A percentile compares a stretch with the other conserved stretches of the same genome.
These are phyloP conservation scores for Leptographium wingfieldii DNA, from an alignment of 2,329 filamentous ascomycete species.

Conservation along the genomic window DNA sequence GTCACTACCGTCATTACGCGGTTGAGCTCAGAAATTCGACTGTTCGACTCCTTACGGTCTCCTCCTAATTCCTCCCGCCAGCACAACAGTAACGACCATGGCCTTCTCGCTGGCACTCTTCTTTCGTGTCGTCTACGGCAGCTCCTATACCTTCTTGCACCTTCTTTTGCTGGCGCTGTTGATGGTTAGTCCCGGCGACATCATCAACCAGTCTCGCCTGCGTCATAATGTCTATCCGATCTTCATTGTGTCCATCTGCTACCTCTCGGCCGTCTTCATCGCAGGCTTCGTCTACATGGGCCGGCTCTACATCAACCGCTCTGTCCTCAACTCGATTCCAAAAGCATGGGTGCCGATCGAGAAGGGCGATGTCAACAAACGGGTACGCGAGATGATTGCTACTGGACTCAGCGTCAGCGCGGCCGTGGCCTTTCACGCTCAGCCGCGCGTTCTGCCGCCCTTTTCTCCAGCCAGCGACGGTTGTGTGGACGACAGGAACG, in stretches of 20 bases:
- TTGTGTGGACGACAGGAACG: background rate
- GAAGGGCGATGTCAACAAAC: conserved; percentile 65
- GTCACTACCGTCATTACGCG: too few relatives aligned
- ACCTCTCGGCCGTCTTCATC: conserved; percentile 58
- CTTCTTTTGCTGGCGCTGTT: conserved; percentile 61
- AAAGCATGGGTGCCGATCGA: conserved; percentile 78
- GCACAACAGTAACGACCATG: conserved; percentile 19
- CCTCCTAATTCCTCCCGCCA: background rate
- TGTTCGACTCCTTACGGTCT: too few relatives aligned
- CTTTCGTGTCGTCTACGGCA: conserved; percentile 71
- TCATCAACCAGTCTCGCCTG: conserved; percentile 62
- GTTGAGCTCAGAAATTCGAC: too few relatives aligned
- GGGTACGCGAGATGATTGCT: conserved; percentile 63
- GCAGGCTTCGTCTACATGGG: conserved; percentile 67
- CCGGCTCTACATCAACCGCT: conserved; percentile 78
- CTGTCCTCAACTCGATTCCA: conserved; percentile 68
- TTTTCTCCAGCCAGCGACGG: background rate
- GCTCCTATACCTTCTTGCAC: conserved; percentile 64
- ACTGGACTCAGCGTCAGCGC: conserved; percentile 65
- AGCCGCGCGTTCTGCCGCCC: conserved; percentile 36
- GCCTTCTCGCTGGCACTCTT: conserved; percentile 36
- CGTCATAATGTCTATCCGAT: conserved; percentile 63
- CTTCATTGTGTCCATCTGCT: conserved; percentile 66
- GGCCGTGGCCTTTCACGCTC: conserved; percentile 64
- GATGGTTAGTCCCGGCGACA: conserved; percentile 67